phyloP scores from a whole-genome alignment of 1,139 yeast genomes.

The Candida smagusa region DNA sequence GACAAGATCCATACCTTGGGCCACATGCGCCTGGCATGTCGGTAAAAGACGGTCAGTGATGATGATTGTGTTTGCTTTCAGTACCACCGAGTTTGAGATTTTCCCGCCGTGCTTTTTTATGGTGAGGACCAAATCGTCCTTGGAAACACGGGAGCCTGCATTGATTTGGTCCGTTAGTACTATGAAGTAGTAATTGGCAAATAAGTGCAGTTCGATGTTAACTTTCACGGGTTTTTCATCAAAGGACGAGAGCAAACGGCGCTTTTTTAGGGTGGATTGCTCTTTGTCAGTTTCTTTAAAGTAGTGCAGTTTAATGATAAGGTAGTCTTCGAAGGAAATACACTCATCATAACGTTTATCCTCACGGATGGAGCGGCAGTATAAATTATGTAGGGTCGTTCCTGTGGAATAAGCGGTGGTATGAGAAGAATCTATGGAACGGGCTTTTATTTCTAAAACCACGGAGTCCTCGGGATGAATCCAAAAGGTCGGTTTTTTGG shows the following conservation, averaged over 20 bases:
- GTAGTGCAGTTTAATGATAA: slow-evolving; percentile 29
- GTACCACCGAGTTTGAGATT: slow-evolving; percentile 15
- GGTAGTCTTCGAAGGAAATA: slow-evolving; percentile 56
- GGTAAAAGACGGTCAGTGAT: slow-evolving; percentile 20
- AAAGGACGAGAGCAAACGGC: slow-evolving; percentile 7
- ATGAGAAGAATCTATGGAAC: slow-evolving; percentile 56
- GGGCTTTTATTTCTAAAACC: slow-evolving; percentile 82
- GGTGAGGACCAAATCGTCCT: slow-evolving; percentile 32
- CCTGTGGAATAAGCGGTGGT: slow-evolving; percentile 54
- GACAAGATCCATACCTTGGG: slow-evolving; percentile 56
- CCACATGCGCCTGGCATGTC: slow-evolving; percentile 28
- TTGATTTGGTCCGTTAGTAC: slow-evolving; percentile 43
- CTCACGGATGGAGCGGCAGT: slow-evolving; percentile 62
- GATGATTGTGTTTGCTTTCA: slow-evolving; percentile 8
- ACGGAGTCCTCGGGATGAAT: slow-evolving; percentile 74
- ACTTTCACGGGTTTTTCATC: slow-evolving; percentile 7
- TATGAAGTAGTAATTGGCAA: slow-evolving; percentile 25
- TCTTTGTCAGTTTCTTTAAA: slow-evolving; percentile 21
- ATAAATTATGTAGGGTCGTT: slow-evolving; percentile 72
- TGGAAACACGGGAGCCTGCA: slow-evolving; percentile 25
- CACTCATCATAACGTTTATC: slow-evolving; percentile 64
- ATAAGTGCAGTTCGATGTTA: slow-evolving; percentile 19
- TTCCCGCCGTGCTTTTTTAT: slow-evolving; percentile 54
- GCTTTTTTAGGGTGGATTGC: slow-evolving; percentile 26
- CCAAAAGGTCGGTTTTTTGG: slow-evolving; percentile 68